These are phyloP conservation scores for Ailanthus altissimus DNA, from an alignment of 345 rosid genomes.

Conservation along the genomic window DNA sequence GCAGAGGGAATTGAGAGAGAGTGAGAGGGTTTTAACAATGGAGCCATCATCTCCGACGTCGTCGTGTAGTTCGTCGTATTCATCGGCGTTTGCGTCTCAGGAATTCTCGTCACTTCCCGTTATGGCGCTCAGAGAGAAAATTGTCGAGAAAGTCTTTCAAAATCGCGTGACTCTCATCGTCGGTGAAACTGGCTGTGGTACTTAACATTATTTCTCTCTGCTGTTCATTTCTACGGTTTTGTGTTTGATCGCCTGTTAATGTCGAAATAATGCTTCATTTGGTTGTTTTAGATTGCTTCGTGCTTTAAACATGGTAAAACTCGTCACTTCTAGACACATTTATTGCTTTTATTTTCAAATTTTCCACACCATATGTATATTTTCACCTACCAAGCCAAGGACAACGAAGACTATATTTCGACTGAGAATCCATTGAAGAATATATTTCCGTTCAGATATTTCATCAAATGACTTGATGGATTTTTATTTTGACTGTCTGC, in stretches of 20 bases:
- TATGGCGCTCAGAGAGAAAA: conserved; percentile 58
- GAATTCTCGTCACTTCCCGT: conserved; percentile 71
- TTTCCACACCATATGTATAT: no score
- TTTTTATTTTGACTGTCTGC: conserved; percentile 9
- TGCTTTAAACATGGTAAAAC: neutral
- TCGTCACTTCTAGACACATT: no score
- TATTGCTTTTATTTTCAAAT: no score
- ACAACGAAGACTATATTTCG: neutral
- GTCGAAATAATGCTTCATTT: neutral
- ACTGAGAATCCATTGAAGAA: no score
- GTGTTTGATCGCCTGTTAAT: neutral
- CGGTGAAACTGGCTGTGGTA: conserved; percentile 98
- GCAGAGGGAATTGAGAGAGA: neutral
- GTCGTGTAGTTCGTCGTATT: conserved; percentile 44
- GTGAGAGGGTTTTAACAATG: conserved; percentile 33
- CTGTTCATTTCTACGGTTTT: neutral
- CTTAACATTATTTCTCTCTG: conserved; percentile 15
- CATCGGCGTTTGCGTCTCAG: conserved; percentile 42
- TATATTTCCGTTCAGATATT: no score
- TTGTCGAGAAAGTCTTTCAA: conserved; percentile 74
- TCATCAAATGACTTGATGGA: neutral
- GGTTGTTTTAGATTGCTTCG: neutral
- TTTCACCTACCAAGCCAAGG: neutral
- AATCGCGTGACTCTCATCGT: conserved; percentile 97
- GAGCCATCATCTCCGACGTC: conserved; percentile 50